Evolutionary conservation across 2,329 filamentous ascomycete species (phyloP), one percentile per base, ranked within the genome.

Genomic region (Juglanconis juglandina): DNA sequence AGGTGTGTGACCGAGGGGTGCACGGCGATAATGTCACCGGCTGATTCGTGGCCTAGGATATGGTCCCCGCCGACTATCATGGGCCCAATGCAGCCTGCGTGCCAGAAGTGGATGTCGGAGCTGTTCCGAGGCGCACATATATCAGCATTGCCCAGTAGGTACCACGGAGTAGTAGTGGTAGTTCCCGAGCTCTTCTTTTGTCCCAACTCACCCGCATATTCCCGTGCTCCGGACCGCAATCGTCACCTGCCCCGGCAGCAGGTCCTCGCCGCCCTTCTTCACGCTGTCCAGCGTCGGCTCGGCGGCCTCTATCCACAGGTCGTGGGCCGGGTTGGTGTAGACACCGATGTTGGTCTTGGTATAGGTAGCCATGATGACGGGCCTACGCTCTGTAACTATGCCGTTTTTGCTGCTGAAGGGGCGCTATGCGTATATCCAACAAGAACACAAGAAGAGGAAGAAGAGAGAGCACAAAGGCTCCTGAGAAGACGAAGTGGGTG

Each of bases 51-150:
- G 66, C 94, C 94, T 24, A 98, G 87, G 70, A 97, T 92, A 75
- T 97, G 94, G 70, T 93, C 89, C 70, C 84, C 90, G 67, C 84
- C 84, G 52, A 98, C 94, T 65, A 97, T 88, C 93, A 97, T 97
- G 67, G 93, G 93, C 34, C 94, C 94, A 72, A 98, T 98, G 79
- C 90, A 91, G 66, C 94, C 94, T 53, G 90, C 89, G 73, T 96
- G 91, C 94, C 94, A 98, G 81, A 98, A 98, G 78, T 98, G 94
- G 59, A 98, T 88, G 75, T 97, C 93, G 63, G 91, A 96, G 60
- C 91, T 94, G 68, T 53, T 11, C 4, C 14, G 17, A 39, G 32
- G 34, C 24, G 14, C 4, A 3, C 13, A 47, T 24, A 7, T 48
- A 33, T 62, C 34, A 62, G 60, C 49, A 53, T n/a, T 50, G 42